Conservation (phyloP, 208 protist species). For the Trypanosoma boissoni region DNA sequence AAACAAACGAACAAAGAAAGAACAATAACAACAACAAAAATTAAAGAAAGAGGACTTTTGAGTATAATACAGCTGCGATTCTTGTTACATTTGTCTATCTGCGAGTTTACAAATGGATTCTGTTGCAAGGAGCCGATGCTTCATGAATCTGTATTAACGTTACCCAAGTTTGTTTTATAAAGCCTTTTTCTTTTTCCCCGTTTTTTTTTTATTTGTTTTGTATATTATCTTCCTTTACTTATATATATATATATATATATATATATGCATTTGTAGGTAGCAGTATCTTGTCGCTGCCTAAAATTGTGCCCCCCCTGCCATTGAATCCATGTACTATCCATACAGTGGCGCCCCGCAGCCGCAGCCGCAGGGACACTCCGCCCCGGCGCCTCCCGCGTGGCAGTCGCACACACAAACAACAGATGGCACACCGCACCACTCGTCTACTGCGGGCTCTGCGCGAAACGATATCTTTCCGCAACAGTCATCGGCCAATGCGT, state of each 20-base stretch:
- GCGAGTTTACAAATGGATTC: no score
- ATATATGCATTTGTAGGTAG: neutral
- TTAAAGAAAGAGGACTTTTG: no score
- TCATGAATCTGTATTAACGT: no score
- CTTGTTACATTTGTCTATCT: no score
- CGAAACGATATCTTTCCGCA: neutral
- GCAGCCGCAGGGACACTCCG: neutral
- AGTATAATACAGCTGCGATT: no score
- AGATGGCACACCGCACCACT: neutral
- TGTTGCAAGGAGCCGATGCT: no score
- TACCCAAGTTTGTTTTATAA: no score
- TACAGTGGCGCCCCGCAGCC: constrained; percentile 8
- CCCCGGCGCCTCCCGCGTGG: neutral
- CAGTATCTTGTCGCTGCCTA: neutral
- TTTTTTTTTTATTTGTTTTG: neutral
- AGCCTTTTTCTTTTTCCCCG: no score
- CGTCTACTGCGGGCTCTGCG: neutral
- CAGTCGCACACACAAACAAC: neutral
- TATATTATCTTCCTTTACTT: neutral
- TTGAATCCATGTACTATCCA: constrained; percentile 16
- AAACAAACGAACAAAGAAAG: neutral
- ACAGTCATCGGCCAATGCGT: neutral
- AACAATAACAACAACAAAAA: no score
- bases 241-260: constrained; percentile 1
- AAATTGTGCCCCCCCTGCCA: neutral